Evolutionary conservation across 176 grass and related monocot genomes (phyloP).

Genomic region (Rhynchospora pubera): DNA sequence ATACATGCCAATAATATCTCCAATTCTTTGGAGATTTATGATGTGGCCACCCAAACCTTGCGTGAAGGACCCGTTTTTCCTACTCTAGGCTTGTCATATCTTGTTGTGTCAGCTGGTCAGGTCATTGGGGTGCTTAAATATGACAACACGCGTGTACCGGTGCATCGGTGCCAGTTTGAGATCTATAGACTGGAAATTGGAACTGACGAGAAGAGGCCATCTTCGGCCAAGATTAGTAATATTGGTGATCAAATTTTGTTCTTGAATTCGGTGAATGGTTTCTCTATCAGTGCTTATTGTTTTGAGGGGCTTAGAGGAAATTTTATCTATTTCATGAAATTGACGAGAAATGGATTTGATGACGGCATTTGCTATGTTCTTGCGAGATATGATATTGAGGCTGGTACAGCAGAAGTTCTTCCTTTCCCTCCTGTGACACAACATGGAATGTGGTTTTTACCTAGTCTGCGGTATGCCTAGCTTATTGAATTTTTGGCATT

Average conservation of each 20-base stretch:
- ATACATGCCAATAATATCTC: background rate
- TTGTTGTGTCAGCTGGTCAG: background rate
- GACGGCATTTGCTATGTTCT: background rate
- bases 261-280: background rate
- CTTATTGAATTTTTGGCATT: background rate
- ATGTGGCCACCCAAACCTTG: background rate
- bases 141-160: background rate
- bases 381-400: background rate
- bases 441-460: background rate
- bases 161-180: background rate
- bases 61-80: background rate
- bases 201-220: background rate
- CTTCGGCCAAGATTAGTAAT: background rate
- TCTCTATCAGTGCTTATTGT: background rate
- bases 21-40: background rate
- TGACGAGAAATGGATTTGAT: background rate
- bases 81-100: background rate
- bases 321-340: background rate
- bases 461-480: background rate
- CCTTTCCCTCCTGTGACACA: background rate
- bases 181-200: background rate
- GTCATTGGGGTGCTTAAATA: constrained; percentile 6
- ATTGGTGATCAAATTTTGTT: background rate
- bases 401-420: background rate
- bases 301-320: background rate